A percentile compares a stretch with the other conserved stretches of the same genome.
These are phyloP conservation scores for Exophiala viscosa DNA, from an alignment of 2,329 filamentous ascomycete species.

Conservation along the genomic window DNA sequence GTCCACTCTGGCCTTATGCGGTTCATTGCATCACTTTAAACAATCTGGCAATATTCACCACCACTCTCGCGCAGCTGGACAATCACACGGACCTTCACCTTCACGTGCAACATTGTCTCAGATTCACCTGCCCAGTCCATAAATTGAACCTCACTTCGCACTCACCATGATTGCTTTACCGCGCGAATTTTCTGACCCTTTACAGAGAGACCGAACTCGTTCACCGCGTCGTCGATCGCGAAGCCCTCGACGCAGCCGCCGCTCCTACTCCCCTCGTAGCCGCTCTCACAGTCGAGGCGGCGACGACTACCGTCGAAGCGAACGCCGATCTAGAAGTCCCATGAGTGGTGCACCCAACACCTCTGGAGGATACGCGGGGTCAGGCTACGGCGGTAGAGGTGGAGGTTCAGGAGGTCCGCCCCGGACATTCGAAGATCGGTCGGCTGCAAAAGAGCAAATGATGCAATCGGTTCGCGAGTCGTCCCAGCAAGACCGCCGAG, in stretches of 20 bases:
- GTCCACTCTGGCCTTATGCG: constrained; percentile 22
- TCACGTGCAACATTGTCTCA: constrained; percentile 16
- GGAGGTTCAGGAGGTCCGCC: constrained; percentile 58
- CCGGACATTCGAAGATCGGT: constrained; percentile 79
- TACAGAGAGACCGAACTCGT: constrained; percentile 73
- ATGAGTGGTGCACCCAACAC: constrained; percentile 67
- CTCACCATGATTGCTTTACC: constrained; percentile 17
- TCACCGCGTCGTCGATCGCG: constrained; percentile 68
- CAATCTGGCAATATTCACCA: constrained; percentile 12
- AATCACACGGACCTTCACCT: constrained; percentile 14
- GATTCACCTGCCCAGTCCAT: constrained; percentile 14
- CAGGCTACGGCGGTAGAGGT: constrained; percentile 49
- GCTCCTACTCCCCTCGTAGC: constrained; percentile 75
- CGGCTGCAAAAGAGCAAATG: constrained; percentile 85
- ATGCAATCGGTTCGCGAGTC: constrained; percentile 91
- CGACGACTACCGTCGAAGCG: constrained; percentile 71
- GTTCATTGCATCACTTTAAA: constrained; percentile 16
- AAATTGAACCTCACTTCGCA: constrained; percentile 19
- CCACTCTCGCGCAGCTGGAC: constrained; percentile 5
- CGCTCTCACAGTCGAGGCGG: constrained; percentile 65
- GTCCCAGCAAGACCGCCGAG: constrained; percentile 96
- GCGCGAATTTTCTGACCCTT: constrained; percentile 31
- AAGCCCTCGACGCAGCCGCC: constrained; percentile 72
- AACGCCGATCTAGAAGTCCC: constrained; percentile 77
- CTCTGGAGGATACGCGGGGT: constrained; percentile 67